Evolutionary conservation across 2,329 filamentous ascomycete genomes (phyloP), one percentile per base, ranked within the genome.

Genomic region (Helotiales sp.): DNA sequence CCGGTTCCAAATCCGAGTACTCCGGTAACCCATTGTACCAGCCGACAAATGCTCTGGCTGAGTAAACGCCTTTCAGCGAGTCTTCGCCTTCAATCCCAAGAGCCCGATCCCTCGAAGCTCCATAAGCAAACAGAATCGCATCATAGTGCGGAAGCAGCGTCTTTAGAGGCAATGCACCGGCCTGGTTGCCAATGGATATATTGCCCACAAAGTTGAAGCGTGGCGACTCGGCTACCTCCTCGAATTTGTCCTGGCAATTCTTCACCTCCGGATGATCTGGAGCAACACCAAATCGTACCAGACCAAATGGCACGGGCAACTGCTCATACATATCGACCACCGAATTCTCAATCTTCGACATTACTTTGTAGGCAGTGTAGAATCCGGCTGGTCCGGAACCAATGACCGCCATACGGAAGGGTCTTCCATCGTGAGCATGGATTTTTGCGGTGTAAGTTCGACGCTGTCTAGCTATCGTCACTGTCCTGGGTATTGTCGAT

Each of bases 211-310:
- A 99, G 61, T 89, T 93, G 80, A 98, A 98, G 62, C 90, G 87
- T 0, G 91, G 87, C 2, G 91, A 94, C 34, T 86, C 83, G 0
- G 95, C 96, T 45, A 98, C 91, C 77, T 97, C 91, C 70, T 91
- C 89, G 74, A 99, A 97, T 74, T 93, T 97, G 15, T 96, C 93
- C 82, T 97, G 90, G 78, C 95, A 98, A 77, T 97, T 98, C 93
- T 99, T 99, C 72, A 99, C 96, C 81, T 99, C 95, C 0, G 96
- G 95, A 80, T 99, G 96, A 78, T 99, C 96, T 5, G 96, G 96
- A n/a, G 96, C 96, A 66, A 99, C 96, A 8, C 96, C 96, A 76
- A 96, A 97, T 64, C 96, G 86, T 59, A 97, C 94, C 64, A 99
- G 85, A 0, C 96, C 96, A 77, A 93, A 99, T 0, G 96, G 96